Percentiles rank a stretch among this genome's conserved stretches.
Evolutionary conservation across 2,329 filamentous ascomycete genomes (phyloP).

Genomic region (Ophiostoma ips): DNA sequence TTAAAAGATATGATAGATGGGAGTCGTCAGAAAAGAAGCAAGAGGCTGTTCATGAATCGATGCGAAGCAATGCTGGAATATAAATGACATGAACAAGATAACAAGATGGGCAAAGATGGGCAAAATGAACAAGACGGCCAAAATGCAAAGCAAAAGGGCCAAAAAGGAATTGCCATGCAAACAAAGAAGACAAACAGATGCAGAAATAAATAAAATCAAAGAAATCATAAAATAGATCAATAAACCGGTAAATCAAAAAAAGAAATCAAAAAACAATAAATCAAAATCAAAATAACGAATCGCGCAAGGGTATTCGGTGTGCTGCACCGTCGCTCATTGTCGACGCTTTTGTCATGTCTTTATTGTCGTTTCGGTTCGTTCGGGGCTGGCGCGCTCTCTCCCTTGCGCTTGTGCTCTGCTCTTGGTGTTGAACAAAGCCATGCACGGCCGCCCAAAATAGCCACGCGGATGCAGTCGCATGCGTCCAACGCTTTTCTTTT

Average conservation of each 20-base stretch:
- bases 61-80: too few species aligned
- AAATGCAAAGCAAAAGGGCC: not conserved
- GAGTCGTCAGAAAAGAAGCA: too few species aligned
- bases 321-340: not conserved
- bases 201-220: not conserved
- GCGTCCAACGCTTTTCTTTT: not conserved
- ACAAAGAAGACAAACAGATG: not conserved
- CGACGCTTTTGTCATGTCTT: not conserved
- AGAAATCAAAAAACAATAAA: not conserved
- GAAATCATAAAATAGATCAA: not conserved
- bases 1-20: too few species aligned
- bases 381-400: not conserved
- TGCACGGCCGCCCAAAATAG: not conserved
- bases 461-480: too few species aligned
- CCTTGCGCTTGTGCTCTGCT: too few species aligned
- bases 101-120: not conserved
- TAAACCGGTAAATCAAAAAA: not conserved
- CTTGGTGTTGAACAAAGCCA: not conserved
- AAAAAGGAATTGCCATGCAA: not conserved
- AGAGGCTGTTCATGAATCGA: too few species aligned
- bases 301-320: not conserved
- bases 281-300: not conserved
- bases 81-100: not conserved
- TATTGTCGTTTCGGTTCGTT: not conserved
- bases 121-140: not conserved